Evolutionary conservation across 2,329 filamentous ascomycete genomes (phyloP), one percentile per base, ranked within the genome.

Genomic region (Grosmannia penicillata): DNA sequence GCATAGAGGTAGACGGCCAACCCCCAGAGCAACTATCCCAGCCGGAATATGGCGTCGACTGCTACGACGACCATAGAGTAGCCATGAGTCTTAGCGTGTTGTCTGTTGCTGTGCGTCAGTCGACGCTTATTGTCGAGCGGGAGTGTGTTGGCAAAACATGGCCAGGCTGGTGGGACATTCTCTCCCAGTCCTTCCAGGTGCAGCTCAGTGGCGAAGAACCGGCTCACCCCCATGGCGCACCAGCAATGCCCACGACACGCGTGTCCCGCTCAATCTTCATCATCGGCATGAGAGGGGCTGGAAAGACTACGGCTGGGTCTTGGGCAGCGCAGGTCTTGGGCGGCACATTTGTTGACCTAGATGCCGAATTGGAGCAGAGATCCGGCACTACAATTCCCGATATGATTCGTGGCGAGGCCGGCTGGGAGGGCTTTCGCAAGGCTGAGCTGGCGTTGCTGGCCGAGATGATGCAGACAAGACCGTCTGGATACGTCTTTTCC

Each of bases 71-170:
- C 53, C 91, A 98, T 56, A 82, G 91, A 43, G 86, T 98, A 11
- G 91, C 91, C 19, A 98, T 98, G 86, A 95, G 89, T 59, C 94
- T 98, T 60, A 91, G 86, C 47, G 86, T 98, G 7, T 66, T 98
- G 14, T 75, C 85, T 11, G 63, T 84, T 15, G 72, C 79, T 23
- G 71, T 81, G 1, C 78, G 82, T 2, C 59, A 72, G 8, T 71
- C 83, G 1, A 80, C 85, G 0, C 60, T 93, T 14, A 76, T 98
- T 37, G 70, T 83, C 3, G 91, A 98, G 56, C 81, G 86, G 43
- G 86, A 94, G 51, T 98, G 91, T 55, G 83, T 85, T 3, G 87
- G 82, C 29, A 98, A 98, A 67, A 98, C 91, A 3, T 98, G 91
- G 91, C 91, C 91, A 1, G 91, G 89, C 9, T 98, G 91, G 85